Evolutionary conservation across 345 rosid genomes (phyloP).

Genomic region (Eucalyptus tenuipes): DNA sequence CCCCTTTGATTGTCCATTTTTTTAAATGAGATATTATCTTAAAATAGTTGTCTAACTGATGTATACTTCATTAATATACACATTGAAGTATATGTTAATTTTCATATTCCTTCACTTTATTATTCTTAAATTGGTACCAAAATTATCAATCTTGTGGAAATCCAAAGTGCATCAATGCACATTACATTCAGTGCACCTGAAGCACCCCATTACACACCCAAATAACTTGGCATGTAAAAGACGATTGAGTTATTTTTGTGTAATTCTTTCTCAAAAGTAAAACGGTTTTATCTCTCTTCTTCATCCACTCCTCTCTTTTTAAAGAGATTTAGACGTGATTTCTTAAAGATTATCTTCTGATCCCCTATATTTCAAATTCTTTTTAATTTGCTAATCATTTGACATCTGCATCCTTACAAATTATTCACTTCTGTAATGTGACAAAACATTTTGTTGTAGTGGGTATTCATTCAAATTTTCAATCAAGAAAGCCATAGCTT

Average conservation of each 20-base stretch:
- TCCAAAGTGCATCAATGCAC: neutral
- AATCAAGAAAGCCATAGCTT: neutral
- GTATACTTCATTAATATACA: neutral
- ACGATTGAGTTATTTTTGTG: neutral
- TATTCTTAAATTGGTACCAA: neutral
- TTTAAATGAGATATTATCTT: neutral
- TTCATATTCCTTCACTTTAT: neutral
- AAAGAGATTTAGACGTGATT: neutral
- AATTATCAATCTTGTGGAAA: neutral
- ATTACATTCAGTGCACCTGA: neutral
- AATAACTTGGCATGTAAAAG: neutral
- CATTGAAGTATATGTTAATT: neutral
- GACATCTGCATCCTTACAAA: neutral
- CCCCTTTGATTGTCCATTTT: neutral
- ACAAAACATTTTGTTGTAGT: neutral
- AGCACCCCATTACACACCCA: neutral
- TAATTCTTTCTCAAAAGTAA: neutral
- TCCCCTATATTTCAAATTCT: neutral
- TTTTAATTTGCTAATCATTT: neutral
- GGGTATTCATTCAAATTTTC: neutral
- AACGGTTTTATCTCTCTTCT: neutral
- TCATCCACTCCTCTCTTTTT: neutral
- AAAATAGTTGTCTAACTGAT: neutral
- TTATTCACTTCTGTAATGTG: neutral
- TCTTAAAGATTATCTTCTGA: neutral